Base-by-base conservation (phyloP, 345 rosid genomes). In the Gossypium sturtianum region DNA sequence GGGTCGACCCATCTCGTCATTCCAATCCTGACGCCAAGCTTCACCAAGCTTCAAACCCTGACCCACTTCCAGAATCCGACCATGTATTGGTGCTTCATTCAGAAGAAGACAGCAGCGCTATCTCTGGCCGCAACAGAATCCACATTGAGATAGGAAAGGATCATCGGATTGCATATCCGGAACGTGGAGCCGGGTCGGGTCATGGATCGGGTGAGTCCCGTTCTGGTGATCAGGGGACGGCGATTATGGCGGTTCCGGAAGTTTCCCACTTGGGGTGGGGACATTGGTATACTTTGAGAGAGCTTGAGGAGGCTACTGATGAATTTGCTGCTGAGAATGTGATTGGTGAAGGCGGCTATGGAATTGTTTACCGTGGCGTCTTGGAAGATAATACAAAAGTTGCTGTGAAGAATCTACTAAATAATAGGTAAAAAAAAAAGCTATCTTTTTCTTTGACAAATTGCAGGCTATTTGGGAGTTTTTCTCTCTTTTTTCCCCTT, bases 221-320 rank as follows among this genome's bases (percentile, higher is more conserved):
- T 72, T 84, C 90, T 7, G 87, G 89, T 64, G 97, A 89, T 71
- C 92, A 83, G 77, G 78, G 84, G 45, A 70, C 72, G 59, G 76
- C 64, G 10, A 89, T 81, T 76, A 93, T 94, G 53, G 76, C 54
- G 16, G 91, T 79, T 77, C 97, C 95, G 47, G 98, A 92, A 76
- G 98, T 94, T 75, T 92, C 97, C 51, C 98, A 94, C 87, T 82
- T 94, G 80, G 98, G 97, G 3, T 94, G 98, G 98, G 98, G 98
- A 0, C 98, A 89, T 77, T 94, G 98, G 97, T 94, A 90, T 62
- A 94, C 93, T 20, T 75, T 94, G 51, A 89, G 97, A 78, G 98
- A 94, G 91, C 97, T 94, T 20, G 97, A 94, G 83, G 80, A 82
- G 71, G 81, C 98, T 11, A 92, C 98, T 2, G 84, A 86, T 77